Conservation (phyloP, 768 basidiomycete species). For the Agaricus bisporus region DNA sequence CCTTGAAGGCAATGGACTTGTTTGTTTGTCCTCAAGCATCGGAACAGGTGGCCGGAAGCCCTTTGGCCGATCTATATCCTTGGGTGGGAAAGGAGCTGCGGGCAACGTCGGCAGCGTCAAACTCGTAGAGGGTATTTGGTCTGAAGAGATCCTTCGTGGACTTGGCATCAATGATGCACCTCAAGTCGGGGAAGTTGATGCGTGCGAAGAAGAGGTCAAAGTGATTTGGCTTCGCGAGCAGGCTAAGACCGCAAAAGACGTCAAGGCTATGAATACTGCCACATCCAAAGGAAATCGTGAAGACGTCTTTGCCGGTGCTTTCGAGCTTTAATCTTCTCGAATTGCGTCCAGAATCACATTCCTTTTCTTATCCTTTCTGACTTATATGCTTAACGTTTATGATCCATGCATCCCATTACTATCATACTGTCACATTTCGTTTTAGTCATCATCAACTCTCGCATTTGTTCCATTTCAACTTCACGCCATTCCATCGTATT, state of each 20-base stretch:
- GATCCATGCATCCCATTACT: constrained; percentile 9
- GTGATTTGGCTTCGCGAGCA: constrained; percentile 14
- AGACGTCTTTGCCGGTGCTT: constrained; percentile 14
- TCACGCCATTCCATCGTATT: neutral
- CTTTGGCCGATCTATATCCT: constrained; percentile 55
- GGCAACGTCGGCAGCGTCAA: constrained; percentile 42
- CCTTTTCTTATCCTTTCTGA: constrained; percentile 1
- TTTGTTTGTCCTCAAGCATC: constrained; percentile 33
- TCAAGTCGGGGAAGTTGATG: constrained; percentile 26
- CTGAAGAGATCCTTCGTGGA: constrained; percentile 67
- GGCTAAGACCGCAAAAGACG: constrained; percentile 10
- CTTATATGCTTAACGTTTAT: constrained; percentile 11
- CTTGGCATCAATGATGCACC: constrained; percentile 39
- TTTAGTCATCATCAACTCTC: neutral
- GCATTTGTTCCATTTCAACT: neutral
- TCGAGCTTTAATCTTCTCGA: constrained; percentile 4
- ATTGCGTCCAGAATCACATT: neutral
- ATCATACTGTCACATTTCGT: neutral
- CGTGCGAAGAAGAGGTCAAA: constrained; percentile 37
- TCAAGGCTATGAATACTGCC: constrained; percentile 8
- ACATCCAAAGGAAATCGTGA: constrained; percentile 1
- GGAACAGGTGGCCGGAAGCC: constrained; percentile 37
- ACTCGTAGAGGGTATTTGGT: constrained; percentile 56
- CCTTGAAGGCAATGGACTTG: constrained; percentile 68
- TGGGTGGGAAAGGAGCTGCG: constrained; percentile 34